Evolutionary conservation across 208 protist species (phyloP), one percentile per base, ranked within the genome.

Genomic region (Spongospora subterranea): DNA sequence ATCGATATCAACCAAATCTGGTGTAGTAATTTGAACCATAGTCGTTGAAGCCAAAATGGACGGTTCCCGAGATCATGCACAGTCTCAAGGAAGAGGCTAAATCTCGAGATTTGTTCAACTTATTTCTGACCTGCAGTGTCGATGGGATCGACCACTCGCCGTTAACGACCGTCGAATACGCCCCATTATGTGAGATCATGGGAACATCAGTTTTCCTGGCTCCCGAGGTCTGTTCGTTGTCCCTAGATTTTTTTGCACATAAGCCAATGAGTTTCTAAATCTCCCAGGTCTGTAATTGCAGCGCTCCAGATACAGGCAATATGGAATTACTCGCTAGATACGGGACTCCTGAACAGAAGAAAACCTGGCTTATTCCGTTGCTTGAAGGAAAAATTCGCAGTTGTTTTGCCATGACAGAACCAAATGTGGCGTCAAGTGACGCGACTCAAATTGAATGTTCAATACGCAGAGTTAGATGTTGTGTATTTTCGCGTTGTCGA

Each of bases 81-180:
- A 54, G 91, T 29, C 89, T 96, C 0, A 96, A 97, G 82, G n/a
- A 32, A 29, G 92, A 96, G n/a, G 91, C 91, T 46, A 65, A 94
- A 88, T 43, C 35, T n/a, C 43, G 45, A 0, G 95, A 94, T 32
- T 91, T 97, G 29, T 97, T 94, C 94, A 97, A 97, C 89, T 88
- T 97, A 32, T 97, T 97, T 88, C 88, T 96, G 45, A 6, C 46
- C 53, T 39, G 35, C 92, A 35, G 76, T 6, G 13, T 60, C 50
- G 50, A 60, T 6, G 50, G 50, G 24, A 29, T 60, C 50, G 13
- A 60, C 24, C 50, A 60, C 50, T 0, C 45, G 32, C n/a, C 66
- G 39, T 1, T 82, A 43, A 82, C 53, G n/a, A 89, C 20, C 64
- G 66, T 13, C 0, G 46, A 77, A 38, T 66, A 91, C 24, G 82